phyloP scores from a whole-genome alignment of 2,329 filamentous ascomycete species.

The Colletotrichum sp. region DNA sequence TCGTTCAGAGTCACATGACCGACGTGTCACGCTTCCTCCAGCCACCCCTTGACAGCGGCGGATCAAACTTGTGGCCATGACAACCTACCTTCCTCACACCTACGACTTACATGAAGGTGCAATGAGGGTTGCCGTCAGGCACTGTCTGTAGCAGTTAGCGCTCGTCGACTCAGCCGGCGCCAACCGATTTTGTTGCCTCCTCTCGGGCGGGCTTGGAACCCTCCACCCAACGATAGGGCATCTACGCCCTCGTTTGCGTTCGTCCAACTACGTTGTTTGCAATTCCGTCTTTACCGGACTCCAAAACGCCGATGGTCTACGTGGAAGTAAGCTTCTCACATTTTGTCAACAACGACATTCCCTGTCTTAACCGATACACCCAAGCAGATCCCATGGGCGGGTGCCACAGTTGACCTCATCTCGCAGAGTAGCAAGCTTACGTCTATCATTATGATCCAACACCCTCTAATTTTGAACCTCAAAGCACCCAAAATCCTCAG shows the following conservation, averaged over 20 bases:
- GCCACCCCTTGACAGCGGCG: neutral
- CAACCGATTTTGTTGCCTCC: neutral
- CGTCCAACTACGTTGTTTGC: neutral
- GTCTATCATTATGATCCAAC: neutral
- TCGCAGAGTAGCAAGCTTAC: neutral
- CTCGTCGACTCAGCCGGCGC: neutral
- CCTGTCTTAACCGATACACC: neutral
- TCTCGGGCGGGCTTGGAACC: neutral
- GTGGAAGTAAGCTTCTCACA: neutral
- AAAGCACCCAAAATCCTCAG: neutral
- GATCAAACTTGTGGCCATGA: neutral
- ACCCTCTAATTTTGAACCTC: neutral
- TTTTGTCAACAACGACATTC: neutral
- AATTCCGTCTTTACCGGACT: neutral
- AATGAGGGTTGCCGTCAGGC: neutral
- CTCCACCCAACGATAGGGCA: neutral
- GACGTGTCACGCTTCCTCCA: neutral
- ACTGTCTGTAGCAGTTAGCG: neutral
- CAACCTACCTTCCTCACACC: neutral
- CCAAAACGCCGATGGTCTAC: neutral
- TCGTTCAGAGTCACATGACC: conserved; percentile 7
- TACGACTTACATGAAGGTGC: neutral
- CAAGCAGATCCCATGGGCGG: neutral
- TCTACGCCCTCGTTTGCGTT: neutral
- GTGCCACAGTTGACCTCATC: neutral